Conservation (phyloP, 164 flowering plant genomes). For the Magnolia kwangsiensis region DNA sequence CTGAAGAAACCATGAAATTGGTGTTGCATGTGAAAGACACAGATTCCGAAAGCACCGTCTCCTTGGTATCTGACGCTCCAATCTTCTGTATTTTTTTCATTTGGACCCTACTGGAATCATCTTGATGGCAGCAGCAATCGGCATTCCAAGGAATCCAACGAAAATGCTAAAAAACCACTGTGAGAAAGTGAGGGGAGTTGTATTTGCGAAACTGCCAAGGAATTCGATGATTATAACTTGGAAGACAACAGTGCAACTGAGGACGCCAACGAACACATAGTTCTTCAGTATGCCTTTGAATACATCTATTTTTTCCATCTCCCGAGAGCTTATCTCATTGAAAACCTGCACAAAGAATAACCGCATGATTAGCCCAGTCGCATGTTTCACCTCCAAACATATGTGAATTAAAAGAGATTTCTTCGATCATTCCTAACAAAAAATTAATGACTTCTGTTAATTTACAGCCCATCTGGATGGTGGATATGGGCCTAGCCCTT, state of each 20-base stretch:
- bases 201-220: conserved; percentile 83
- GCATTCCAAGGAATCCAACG: conserved; percentile 88
- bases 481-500: too few relatives aligned
- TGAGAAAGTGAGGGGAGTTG: conserved; percentile 58
- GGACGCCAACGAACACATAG: conserved; percentile 73
- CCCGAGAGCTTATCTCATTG: conserved; percentile 90
- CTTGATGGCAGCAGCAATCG: conserved; percentile 81
- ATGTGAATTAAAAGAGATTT: too few relatives aligned
- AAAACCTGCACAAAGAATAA: conserved; percentile 55
- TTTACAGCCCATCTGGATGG: too few relatives aligned
- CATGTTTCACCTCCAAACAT: not conserved
- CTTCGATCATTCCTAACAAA: not conserved
- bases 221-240: conserved; percentile 75
- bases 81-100: conserved; percentile 15
- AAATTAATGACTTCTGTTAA: too few relatives aligned
- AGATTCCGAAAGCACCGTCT: not conserved
- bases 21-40: not conserved
- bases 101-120: conserved; percentile 64
- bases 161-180: conserved; percentile 73
- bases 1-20: conserved; percentile 5
- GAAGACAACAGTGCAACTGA: conserved; percentile 61
- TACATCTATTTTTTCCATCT: conserved; percentile 88
- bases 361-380: not conserved
- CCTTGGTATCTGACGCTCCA: not conserved
- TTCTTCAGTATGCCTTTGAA: conserved; percentile 76